Base-by-base conservation (phyloP, 1,284 basidiomycete genomes). In the Fomitopsis schrenkii region DNA sequence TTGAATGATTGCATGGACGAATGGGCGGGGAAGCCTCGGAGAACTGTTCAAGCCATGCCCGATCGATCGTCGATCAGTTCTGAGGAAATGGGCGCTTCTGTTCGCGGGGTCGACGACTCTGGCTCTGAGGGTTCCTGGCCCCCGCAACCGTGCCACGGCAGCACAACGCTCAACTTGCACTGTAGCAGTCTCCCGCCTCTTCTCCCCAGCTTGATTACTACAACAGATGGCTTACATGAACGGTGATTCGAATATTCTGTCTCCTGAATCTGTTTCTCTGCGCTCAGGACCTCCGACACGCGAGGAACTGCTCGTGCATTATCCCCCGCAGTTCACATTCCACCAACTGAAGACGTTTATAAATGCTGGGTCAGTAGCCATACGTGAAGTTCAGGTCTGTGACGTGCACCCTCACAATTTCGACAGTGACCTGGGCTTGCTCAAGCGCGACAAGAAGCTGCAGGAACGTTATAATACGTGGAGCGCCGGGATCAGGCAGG, bases 291-390 rank as follows among this genome's bases (percentile, higher is more conserved):
- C 79, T 30, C 90, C 90, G 8, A 90, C 87, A 1, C 74, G 73
- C 46, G 85, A 86, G 61, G 91, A 93, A 66, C 72, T 93, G 4
- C 72, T 84, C 7, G 79, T 76, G 0, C 75, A 89, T 68, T 93
- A 93, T 69, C 88, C 89, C 5, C 80, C 87, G 2, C 85, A 83
- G 66, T 91, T 91, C 67, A 90, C 88, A 2, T 93, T 89, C 88
- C 66, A 74, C 9, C 85, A 92, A 68, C 75, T 93, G 35, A 91
- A 86, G 74, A 82, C 85, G 2, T 91, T 92, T 66, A 80, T 93
- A 57, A 89, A 87, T 69, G 88, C 89, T 60, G 90, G 90, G 89
- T 90, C 63, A 38, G 67, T 62, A 36, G n/a, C 40, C 8, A 3
- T 56, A 22, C 17, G 17, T 9, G 41, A 6, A 26, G 1, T 22